Percentiles rank a stretch among this genome's conserved stretches.
Evolutionary conservation across 2,329 filamentous ascomycete genomes (phyloP).

Genomic region (Fusarium sulawesiense): DNA sequence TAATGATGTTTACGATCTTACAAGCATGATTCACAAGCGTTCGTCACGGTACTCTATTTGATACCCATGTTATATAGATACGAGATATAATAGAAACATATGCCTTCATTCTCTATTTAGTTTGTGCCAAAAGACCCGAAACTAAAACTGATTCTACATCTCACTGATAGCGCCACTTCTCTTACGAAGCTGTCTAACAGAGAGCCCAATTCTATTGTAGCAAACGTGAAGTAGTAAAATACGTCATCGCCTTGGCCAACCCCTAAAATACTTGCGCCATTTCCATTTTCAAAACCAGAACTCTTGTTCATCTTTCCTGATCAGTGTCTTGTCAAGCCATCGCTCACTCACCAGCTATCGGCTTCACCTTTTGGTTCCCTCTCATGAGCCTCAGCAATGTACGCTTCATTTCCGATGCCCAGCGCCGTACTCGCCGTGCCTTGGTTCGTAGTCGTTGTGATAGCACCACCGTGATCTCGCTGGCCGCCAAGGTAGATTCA

Average conservation of each 20-base stretch:
- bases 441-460: slow-evolving; percentile 32
- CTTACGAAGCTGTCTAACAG: slow-evolving; percentile 22
- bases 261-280: neutral
- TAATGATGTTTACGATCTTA: slow-evolving; percentile 22
- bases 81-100: neutral
- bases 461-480: slow-evolving; percentile 1
- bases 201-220: slow-evolving; percentile 9
- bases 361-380: slow-evolving; percentile 49
- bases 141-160: neutral
- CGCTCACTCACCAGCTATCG: slow-evolving; percentile 32
- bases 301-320: neutral
- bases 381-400: slow-evolving; percentile 50
- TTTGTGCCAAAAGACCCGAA: neutral
- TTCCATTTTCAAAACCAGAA: neutral
- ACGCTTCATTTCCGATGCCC: slow-evolving; percentile 51
- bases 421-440: slow-evolving; percentile 48
- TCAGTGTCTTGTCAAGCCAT: neutral
- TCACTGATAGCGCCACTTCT: slow-evolving; percentile 1
- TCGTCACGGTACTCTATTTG: slow-evolving; percentile 1
- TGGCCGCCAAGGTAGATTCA: slow-evolving; percentile 4
- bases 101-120: neutral
- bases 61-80: slow-evolving; percentile 34
- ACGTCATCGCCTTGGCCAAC: neutral
- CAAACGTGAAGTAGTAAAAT: neutral
- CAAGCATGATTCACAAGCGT: slow-evolving; percentile 3